These are phyloP conservation scores for Alternaria dauci DNA, from an alignment of 2,329 filamentous ascomycete species.

Conservation along the genomic window DNA sequence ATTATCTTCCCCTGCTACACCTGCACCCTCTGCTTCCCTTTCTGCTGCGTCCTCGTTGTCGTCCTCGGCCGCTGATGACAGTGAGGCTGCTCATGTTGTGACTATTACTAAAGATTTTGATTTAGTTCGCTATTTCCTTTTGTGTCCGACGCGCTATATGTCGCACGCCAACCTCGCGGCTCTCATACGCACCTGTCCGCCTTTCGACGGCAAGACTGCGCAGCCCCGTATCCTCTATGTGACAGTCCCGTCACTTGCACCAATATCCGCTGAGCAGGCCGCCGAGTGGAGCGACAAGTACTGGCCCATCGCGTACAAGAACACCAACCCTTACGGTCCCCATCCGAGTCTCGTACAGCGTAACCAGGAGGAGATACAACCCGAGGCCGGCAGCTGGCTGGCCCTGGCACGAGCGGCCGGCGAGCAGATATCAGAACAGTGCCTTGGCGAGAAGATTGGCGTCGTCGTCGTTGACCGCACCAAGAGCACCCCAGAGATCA, in stretches of 20 bases:
- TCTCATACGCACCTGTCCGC: slow-evolving; percentile 45
- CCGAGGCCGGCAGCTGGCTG: slow-evolving; percentile 72
- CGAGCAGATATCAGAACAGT: slow-evolving; percentile 63
- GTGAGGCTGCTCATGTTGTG: slow-evolving; percentile 22
- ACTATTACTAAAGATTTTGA: slow-evolving; percentile 41
- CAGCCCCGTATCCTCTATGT: slow-evolving; percentile 67
- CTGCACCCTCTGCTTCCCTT: slow-evolving; percentile 19
- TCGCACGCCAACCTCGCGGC: slow-evolving; percentile 59
- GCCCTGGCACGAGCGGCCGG: slow-evolving; percentile 72
- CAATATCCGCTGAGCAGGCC: slow-evolving; percentile 78
- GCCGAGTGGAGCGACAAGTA: slow-evolving; percentile 77
- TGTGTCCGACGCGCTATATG: slow-evolving; percentile 62
- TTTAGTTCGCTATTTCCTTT: slow-evolving; percentile 59
- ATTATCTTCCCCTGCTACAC: slow-evolving; percentile 37
- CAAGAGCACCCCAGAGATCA: slow-evolving; percentile 59
- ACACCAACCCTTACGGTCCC: slow-evolving; percentile 85
- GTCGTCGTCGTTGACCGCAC: slow-evolving; percentile 75
- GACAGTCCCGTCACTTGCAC: slow-evolving; percentile 75
- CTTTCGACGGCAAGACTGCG: slow-evolving; percentile 50
- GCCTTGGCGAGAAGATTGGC: slow-evolving; percentile 74
- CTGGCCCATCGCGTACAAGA: slow-evolving; percentile 87
- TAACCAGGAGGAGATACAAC: slow-evolving; percentile 72
- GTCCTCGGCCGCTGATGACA: slow-evolving; percentile 15
- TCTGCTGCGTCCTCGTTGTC: slow-evolving; percentile 11
- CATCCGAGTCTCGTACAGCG: slow-evolving; percentile 78